Percentiles rank a stretch among this genome's conserved stretches.
phyloP scores from a whole-genome alignment of 805 yeast species.

The Candida silvatica region DNA sequence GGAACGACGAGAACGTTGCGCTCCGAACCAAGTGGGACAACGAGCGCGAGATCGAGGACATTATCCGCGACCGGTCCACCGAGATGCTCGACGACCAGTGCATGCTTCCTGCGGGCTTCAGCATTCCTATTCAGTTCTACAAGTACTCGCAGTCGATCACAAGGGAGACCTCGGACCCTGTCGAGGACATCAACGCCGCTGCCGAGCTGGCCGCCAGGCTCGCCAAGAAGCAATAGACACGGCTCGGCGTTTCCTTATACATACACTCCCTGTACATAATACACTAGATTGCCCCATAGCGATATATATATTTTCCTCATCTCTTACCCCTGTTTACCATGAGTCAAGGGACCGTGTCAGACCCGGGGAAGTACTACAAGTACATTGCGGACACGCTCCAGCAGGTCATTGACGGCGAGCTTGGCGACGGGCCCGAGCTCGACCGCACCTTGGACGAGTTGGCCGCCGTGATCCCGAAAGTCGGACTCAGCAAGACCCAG shows the following conservation, averaged over 20 bases:
- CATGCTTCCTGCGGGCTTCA: slow-evolving; percentile 5
- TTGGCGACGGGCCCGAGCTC: too few species aligned
- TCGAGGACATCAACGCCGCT: too few species aligned
- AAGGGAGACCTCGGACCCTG: too few species aligned
- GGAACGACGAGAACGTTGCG: slow-evolving; percentile 20
- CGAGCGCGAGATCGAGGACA: slow-evolving; percentile 32
- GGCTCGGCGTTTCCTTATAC: too few species aligned
- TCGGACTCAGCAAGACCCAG: slow-evolving; percentile 15
- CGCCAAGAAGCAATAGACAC: not conserved
- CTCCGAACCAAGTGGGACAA: slow-evolving; percentile 29
- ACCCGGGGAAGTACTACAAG: slow-evolving; percentile 7
- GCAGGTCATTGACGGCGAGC: too few species aligned
- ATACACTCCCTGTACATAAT: slow-evolving; percentile 3
- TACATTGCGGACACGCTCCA: slow-evolving; percentile 4
- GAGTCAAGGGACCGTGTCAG: too few species aligned
- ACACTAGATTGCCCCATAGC: too few species aligned
- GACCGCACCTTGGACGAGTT: slow-evolving; percentile 10
- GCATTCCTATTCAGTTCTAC: slow-evolving; percentile 11
- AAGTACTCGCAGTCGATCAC: too few species aligned
- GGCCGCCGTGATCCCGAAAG: slow-evolving; percentile 14
- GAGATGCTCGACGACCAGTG: slow-evolving; percentile 29
- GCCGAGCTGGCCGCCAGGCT: too few species aligned
- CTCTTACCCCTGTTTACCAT: too few species aligned
- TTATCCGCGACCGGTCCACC: slow-evolving; percentile 28
- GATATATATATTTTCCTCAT: too few species aligned